Conservation (phyloP, 306 rosid genomes). For the Morella rubra region DNA sequence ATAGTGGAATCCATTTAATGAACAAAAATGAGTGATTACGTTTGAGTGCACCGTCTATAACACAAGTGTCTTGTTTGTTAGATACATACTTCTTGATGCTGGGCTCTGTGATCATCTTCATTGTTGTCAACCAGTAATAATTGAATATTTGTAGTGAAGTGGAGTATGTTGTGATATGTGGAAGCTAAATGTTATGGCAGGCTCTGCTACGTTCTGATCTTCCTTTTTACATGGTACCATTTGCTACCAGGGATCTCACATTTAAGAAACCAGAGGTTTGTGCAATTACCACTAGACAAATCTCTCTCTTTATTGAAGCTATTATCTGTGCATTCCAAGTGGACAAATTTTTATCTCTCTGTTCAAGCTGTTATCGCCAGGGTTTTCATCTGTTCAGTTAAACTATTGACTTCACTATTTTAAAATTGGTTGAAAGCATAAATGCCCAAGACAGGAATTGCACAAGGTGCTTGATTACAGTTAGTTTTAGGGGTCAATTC, state of each 20-base stretch:
- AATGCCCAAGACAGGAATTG: not conserved
- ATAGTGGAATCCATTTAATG: too few species aligned
- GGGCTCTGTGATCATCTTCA: not conserved
- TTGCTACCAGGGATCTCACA: slow-evolving; percentile 51
- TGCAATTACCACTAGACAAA: slow-evolving; percentile 22
- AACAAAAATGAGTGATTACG: too few species aligned
- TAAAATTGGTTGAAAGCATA: not conserved
- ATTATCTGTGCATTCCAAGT: not conserved
- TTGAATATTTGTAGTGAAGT: slow-evolving; percentile 19
- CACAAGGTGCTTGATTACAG: not conserved
- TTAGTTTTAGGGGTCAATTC: not conserved
- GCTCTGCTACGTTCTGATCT: slow-evolving; percentile 86
- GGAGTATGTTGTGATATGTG: slow-evolving; percentile 19
- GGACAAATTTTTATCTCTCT: slow-evolving; percentile 11
- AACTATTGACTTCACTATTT: not conserved
- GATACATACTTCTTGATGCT: not conserved
- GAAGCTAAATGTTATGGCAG: slow-evolving; percentile 47
- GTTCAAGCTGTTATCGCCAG: slow-evolving; percentile 15
- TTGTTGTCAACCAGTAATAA: not conserved
- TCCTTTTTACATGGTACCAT: slow-evolving; percentile 93
- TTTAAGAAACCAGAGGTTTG: slow-evolving; percentile 87
- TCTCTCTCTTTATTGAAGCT: slow-evolving; percentile 13
- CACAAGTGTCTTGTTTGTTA: not conserved
- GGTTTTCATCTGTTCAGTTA: not conserved
- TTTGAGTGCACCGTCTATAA: not conserved